These are phyloP conservation scores for Nemophila menziesii DNA, from an alignment of 257 asterid genomes.

Conservation along the genomic window DNA sequence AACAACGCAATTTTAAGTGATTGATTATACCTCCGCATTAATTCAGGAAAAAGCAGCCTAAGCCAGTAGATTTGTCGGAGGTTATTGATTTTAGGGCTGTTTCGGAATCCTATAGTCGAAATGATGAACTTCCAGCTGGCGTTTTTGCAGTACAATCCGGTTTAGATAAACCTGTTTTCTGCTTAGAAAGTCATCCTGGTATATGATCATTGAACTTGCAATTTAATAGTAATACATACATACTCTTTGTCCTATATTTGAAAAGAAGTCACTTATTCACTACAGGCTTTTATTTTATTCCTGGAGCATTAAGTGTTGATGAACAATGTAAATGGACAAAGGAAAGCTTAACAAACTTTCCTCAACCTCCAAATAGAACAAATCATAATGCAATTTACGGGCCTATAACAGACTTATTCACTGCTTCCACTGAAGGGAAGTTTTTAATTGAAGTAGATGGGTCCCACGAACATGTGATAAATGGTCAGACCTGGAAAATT, in stretches of 20 bases:
- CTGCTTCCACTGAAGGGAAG: conserved; percentile 53
- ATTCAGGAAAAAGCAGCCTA: conserved; percentile 52
- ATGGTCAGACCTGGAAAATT: conserved; percentile 41
- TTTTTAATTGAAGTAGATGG: conserved; percentile 32
- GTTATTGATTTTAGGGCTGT: conserved; percentile 80
- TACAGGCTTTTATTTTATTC: conserved; percentile 84
- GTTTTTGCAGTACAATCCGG: conserved; percentile 38
- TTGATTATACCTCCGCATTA: not conserved
- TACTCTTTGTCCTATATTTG: not conserved
- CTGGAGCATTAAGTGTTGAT: conserved; percentile 66
- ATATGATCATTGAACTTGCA: conserved; percentile 1
- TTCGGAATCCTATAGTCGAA: conserved; percentile 36
- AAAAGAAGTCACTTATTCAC: not conserved
- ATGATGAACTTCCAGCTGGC: conserved; percentile 45
- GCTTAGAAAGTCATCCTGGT: conserved; percentile 82
- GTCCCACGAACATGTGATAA: conserved; percentile 16
- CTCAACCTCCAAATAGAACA: conserved; percentile 87
- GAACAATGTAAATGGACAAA: conserved; percentile 74
- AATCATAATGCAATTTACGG: conserved; percentile 88
- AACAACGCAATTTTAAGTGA: not conserved
- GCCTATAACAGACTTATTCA: conserved; percentile 53
- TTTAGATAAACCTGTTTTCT: conserved; percentile 42
- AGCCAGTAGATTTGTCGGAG: conserved; percentile 79
- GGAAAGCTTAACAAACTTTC: conserved; percentile 75
- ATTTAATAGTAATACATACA: not conserved